Evolutionary conservation across 495 filamentous ascomycete genomes (phyloP).

Genomic region (Corynascus novoguineensis): DNA sequence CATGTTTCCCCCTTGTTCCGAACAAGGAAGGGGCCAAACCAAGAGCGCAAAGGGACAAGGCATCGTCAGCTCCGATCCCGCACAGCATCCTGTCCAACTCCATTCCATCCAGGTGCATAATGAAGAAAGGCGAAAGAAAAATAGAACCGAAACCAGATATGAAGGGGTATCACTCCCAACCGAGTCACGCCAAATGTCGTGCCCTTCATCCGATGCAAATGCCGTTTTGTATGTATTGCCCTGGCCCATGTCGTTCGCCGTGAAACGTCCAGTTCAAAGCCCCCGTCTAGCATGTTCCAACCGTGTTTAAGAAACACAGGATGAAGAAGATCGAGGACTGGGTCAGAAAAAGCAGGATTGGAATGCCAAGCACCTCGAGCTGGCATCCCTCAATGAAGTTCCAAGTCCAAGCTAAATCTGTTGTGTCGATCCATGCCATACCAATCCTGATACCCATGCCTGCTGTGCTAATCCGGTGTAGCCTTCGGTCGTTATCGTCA

Average conservation of each 20-base stretch:
- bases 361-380: background rate
- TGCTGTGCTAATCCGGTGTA: background rate
- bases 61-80: background rate
- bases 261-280: background rate
- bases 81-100: no score
- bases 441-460: background rate
- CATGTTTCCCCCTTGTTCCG: background rate
- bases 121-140: background rate
- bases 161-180: conserved; percentile 15
- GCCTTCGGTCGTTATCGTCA: background rate
- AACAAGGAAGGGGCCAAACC: background rate
- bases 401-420: background rate
- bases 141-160: conserved; percentile 6
- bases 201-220: background rate
- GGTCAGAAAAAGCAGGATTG: background rate
- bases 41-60: background rate
- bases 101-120: background rate
- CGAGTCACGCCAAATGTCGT: background rate
- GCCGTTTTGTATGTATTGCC: background rate
- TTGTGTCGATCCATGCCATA: background rate
- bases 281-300: background rate
- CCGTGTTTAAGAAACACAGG: background rate
- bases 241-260: background rate
- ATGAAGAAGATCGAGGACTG: background rate
- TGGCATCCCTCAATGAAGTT: background rate